phyloP scores from a whole-genome alignment of 805 yeast genomes.

The Wickerhamiella qilinensis region DNA sequence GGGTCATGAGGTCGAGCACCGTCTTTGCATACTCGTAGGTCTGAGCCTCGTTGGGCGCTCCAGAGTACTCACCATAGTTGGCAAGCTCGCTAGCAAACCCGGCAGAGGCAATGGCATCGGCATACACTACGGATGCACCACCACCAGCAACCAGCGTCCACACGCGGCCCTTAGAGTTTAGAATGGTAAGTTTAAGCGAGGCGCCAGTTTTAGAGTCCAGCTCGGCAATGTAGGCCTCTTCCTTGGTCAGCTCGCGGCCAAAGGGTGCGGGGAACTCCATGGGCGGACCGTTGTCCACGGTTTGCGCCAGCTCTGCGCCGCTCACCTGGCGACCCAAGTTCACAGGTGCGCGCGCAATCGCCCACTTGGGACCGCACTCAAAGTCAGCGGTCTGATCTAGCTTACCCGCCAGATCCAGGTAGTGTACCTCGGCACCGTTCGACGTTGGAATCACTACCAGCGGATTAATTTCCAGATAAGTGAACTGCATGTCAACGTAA shows the following conservation, averaged over 20 bases:
- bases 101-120: slow-evolving; percentile 32
- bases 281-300: slow-evolving; percentile 31
- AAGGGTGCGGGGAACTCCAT: slow-evolving; percentile 35
- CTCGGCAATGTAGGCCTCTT: slow-evolving; percentile 33
- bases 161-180: slow-evolving; percentile 28
- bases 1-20: slow-evolving; percentile 30
- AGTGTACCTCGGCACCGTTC: slow-evolving; percentile 27
- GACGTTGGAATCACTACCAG: slow-evolving; percentile 28
- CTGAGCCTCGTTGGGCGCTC: slow-evolving; percentile 32
- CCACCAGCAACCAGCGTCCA: slow-evolving; percentile 35
- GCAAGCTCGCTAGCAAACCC: slow-evolving; percentile 30
- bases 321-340: slow-evolving; percentile 22
- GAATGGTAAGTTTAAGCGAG: slow-evolving; percentile 28
- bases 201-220: slow-evolving; percentile 34
- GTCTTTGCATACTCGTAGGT: slow-evolving; percentile 33
- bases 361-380: slow-evolving; percentile 35
- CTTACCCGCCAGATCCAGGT: slow-evolving; percentile 32
- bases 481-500: slow-evolving; percentile 31
- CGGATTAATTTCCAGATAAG: slow-evolving; percentile 32
- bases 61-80: slow-evolving; percentile 33
- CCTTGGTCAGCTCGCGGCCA: slow-evolving; percentile 29
- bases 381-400: slow-evolving; percentile 33
- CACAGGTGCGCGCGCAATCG: slow-evolving; percentile 29
- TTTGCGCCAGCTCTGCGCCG: slow-evolving; percentile 14
- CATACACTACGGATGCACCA: slow-evolving; percentile 33